Conservation (phyloP, 306 rosid genomes). For the Vigna hirtella region DNA sequence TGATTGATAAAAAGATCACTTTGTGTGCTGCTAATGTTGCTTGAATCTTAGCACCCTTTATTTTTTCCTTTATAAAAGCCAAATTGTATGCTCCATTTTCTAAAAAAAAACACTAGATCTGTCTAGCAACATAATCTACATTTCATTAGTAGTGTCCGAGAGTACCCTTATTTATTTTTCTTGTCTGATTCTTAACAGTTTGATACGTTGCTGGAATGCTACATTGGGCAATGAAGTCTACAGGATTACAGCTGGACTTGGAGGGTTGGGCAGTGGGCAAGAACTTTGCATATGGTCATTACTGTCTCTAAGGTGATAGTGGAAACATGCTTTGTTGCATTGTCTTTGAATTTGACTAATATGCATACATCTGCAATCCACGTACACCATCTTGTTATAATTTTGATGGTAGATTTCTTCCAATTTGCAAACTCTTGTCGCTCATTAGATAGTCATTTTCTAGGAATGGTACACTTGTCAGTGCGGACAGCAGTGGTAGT, state of each 20-base stretch:
- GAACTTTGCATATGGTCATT: constrained; percentile 93
- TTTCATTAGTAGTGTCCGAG: background rate
- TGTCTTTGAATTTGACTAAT: constrained; percentile 12
- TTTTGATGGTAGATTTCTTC: constrained; percentile 16
- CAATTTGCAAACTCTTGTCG: constrained; percentile 35
- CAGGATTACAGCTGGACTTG: constrained; percentile 88
- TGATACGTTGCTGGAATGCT: constrained; percentile 88
- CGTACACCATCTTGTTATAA: constrained; percentile 6
- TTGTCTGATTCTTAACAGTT: constrained; percentile 48
- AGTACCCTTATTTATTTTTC: constrained; percentile 1
- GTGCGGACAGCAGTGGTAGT: constrained; percentile 97
- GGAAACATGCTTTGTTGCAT: constrained; percentile 13
- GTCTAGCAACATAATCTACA: constrained; percentile 3
- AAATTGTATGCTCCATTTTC: background rate
- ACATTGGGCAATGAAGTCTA: constrained; percentile 67
- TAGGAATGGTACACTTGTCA: constrained; percentile 95
- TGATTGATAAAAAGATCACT: constrained; percentile 20
- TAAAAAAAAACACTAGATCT: background rate
- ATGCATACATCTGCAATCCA: constrained; percentile 3
- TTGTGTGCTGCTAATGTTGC: background rate
- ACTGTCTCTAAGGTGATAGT: constrained; percentile 74
- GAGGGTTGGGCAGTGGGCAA: constrained; percentile 74
- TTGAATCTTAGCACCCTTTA: background rate
- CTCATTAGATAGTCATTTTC: constrained; percentile 41
- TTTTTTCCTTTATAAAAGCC: background rate